Base-by-base conservation (phyloP, 306 rosid species). In the Spatholobus suberectus region DNA sequence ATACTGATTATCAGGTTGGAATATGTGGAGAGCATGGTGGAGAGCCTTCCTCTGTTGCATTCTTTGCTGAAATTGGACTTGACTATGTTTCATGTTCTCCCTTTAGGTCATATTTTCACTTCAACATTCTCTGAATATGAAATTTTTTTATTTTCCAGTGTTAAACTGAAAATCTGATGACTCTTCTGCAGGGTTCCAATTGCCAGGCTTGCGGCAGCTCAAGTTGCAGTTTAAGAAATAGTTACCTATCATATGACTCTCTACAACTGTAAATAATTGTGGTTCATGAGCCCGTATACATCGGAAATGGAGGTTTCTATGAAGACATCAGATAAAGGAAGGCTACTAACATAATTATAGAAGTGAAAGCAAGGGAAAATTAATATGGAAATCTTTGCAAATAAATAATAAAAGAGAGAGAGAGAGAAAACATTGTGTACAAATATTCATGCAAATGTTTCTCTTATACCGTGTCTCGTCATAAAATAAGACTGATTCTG, bases 11-110 rank as follows among this genome's bases (percentile, higher is more conserved):
- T 80, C 90, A 96, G 99, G 88, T 96, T 85, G 99, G 99, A 87
- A 91, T 96, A 81, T 96, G 99, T 81, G 99, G 99, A 43, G 99
- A 96, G 86, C 99, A 96, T 86, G 99, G 99, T 15, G 99, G 98
- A 81, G 99, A 96, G 54, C 98, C 98, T 79, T 94, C 99, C 69
- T 96, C 99, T 61, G 91, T 96, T 57, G 97, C 94, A 81, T 96
- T 94, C 87, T 96, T 96, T 72, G 98, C 98, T 1, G 86, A 92
- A 87, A 93, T 91, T 49, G 98, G 99, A 67, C 94, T 96, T 35
- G 97, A 96, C 90, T 96, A 96, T 88, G 99, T 96, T 77, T 96
- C 99, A 2, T 96, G 99, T 81, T 96, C 99, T 61, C 99, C 99
- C 13, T 96, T 96, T 89, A 92, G 99, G 98, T 96, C 51, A 67